Evolutionary conservation across 108 stramenopile genomes (phyloP), one percentile per base, ranked within the genome.

Genomic region (Cyclotella kingstonii): DNA sequence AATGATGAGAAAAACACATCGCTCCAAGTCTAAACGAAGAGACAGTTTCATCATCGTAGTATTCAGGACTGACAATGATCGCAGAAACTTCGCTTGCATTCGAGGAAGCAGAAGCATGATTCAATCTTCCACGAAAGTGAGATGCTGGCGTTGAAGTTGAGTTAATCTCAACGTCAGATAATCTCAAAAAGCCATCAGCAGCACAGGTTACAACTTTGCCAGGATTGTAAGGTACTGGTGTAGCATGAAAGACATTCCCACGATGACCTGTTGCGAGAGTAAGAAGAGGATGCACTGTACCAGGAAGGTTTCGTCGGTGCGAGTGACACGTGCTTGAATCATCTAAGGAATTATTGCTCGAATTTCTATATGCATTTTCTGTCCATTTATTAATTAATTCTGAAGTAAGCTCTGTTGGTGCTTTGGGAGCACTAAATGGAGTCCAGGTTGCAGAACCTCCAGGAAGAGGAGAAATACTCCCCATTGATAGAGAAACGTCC

Each of bases 1-100:
- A 78, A 35, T 78, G 72, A 63, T 87, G 85, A 1, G 90, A 92
- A 63, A 87, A 92, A 64, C 84, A 88, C 85, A 92, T 84, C 6
- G 70, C 12, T 22, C 29, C 44, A 21, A 72, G 51, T 11, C 61
- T 25, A 25, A 74, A 65, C 9, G 53, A 40, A 25, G 73, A 41
- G 19, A 19, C 64, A 23, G 53, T 54, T 14, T 65, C 70, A 23
- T 26, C 53, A 43, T 63, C 65, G 26, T 78, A 62, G 43, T 78
- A 75, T 30, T 84, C 77, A 27, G 80, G 84, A 44, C 73, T 74
- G 62, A 89, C 54, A 31, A 90, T 50, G 17, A 81, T 68, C 8
- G 72, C 65, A 4, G 75, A 76, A 9, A 65, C 36, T 34, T 57
- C 63, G 15, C 75, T 55, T 18, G 11, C 21, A 26, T 57, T 65